Percentiles rank a stretch among this genome's conserved stretches.
Evolutionary conservation across 768 basidiomycete species (phyloP).

Genomic region (Russula foetens): DNA sequence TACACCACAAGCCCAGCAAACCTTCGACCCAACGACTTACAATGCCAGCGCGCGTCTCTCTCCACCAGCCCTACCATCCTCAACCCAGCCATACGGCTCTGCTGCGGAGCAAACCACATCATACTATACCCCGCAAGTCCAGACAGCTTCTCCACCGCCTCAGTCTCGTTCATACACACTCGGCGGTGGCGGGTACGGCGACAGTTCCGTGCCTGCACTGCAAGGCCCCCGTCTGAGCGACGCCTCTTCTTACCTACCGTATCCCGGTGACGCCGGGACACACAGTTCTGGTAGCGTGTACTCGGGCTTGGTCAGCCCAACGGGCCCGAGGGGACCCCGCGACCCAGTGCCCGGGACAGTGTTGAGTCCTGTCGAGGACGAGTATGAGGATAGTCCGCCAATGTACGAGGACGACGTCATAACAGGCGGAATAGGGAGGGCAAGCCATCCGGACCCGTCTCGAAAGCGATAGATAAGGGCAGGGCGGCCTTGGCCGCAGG

Average conservation of each 20-base stretch:
- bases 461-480: conserved; percentile 3
- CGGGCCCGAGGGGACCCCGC: background rate
- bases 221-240: conserved; percentile 12
- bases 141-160: background rate
- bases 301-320: background rate
- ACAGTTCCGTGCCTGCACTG: conserved; percentile 31
- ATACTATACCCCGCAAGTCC: conserved; percentile 11
- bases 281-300: conserved; percentile 8
- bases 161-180: conserved; percentile 42
- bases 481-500: background rate
- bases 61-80: conserved; percentile 15
- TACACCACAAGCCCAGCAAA: conserved; percentile 23
- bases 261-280: conserved; percentile 14
- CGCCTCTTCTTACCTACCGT: conserved; percentile 19
- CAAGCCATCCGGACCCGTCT: background rate
- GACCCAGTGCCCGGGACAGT: background rate
- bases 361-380: conserved; percentile 9
- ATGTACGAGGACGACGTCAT: conserved; percentile 48
- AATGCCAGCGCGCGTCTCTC: conserved; percentile 27
- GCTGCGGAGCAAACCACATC: conserved; percentile 1
- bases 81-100: conserved; percentile 12
- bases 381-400: conserved; percentile 53
- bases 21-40: conserved; percentile 35
- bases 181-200: conserved; percentile 49
- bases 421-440: background rate